Evolutionary conservation across 768 basidiomycete species (phyloP).

Genomic region (Mycena haematopus): DNA sequence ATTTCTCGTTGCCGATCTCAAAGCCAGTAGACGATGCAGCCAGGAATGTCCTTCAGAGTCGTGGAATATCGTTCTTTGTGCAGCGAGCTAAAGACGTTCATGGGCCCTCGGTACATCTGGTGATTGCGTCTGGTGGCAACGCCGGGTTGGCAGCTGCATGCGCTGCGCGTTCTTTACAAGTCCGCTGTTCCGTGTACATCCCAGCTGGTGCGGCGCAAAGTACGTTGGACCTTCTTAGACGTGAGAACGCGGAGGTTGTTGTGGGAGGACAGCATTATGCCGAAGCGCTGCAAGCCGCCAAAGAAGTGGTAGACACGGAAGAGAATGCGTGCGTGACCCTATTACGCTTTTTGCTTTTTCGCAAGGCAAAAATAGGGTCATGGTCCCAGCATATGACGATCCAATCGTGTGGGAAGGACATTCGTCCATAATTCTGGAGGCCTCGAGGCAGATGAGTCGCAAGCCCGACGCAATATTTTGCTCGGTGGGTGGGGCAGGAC

Average conservation of each 20-base stretch:
- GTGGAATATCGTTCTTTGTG: conserved; percentile 70
- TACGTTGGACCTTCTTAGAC: conserved; percentile 56
- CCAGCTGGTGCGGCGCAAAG: conserved; percentile 57
- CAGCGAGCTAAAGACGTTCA: conserved; percentile 54
- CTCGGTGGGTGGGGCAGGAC: conserved; percentile 77
- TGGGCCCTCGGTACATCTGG: conserved; percentile 62
- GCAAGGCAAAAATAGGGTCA: conserved; percentile 50
- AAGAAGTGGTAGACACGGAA: conserved; percentile 49
- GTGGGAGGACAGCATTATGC: conserved; percentile 63
- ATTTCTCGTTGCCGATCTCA: neutral
- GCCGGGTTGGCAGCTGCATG: conserved; percentile 77
- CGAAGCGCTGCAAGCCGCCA: conserved; percentile 61
- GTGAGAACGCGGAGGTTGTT: conserved; percentile 63
- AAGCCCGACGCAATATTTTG: conserved; percentile 79
- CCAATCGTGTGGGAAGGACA: conserved; percentile 78
- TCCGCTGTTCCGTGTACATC: conserved; percentile 73
- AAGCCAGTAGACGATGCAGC: conserved; percentile 66
- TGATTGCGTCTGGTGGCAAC: conserved; percentile 82
- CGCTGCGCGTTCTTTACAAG: conserved; percentile 58
- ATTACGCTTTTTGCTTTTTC: neutral
- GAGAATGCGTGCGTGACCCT: conserved; percentile 54
- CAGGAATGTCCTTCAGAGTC: conserved; percentile 76
- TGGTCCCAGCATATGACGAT: conserved; percentile 78
- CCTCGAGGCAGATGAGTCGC: conserved; percentile 56
- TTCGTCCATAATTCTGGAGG: conserved; percentile 74